A percentile compares a stretch with the other conserved stretches of the same genome.
phyloP scores from a whole-genome alignment of 768 basidiomycete genomes.

The Lyophyllum semitale region DNA sequence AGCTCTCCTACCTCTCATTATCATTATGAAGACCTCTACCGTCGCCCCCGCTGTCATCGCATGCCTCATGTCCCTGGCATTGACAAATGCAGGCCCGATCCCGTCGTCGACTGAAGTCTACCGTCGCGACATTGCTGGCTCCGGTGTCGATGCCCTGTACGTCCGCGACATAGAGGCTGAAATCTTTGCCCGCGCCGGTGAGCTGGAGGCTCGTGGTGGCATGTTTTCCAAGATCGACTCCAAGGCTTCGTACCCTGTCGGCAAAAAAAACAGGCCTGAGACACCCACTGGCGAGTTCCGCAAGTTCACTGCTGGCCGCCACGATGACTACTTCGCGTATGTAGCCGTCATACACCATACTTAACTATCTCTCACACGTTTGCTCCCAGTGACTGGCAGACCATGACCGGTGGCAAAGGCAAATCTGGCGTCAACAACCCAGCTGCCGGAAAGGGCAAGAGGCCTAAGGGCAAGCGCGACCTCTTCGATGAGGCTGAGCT shows the following conservation, averaged over 20 bases:
- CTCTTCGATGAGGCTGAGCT: not conserved
- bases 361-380: not conserved
- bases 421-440: constrained; percentile 4
- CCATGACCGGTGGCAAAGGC: constrained; percentile 1
- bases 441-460: constrained; percentile 5
- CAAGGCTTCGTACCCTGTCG: not conserved
- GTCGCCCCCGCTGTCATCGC: constrained; percentile 11
- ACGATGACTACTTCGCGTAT: constrained; percentile 4
- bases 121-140: not conserved
- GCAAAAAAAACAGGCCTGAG: not conserved
- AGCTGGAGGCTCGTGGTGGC: not conserved
- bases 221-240: not conserved
- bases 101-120: not conserved
- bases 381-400: constrained; percentile 1
- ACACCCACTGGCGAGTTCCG: not conserved
- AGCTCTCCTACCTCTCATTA: not conserved
- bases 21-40: constrained; percentile 8
- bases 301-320: not conserved
- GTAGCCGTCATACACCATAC: too few relatives aligned
- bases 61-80: constrained; percentile 3
- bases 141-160: constrained; percentile 1
- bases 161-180: constrained; percentile 8
- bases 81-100: constrained; percentile 4
- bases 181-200: not conserved
- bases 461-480: not conserved